Evolutionary conservation across 805 yeast species (phyloP), one percentile per base, ranked within the genome.

Genomic region (Candida golubevii): DNA sequence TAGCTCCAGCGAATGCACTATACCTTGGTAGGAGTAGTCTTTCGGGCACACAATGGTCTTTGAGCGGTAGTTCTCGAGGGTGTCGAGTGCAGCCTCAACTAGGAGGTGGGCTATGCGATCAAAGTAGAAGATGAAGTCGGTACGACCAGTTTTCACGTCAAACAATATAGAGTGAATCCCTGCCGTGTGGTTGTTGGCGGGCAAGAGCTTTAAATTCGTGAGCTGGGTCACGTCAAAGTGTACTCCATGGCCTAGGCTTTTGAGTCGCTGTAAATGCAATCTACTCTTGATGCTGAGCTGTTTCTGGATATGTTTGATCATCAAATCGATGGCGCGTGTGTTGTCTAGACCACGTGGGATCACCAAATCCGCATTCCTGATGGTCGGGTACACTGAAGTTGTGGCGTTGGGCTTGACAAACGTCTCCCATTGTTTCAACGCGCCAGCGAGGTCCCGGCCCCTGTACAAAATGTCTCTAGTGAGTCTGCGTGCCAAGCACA

Each of bases 371-470:
- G 98, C 96, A 45, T 73, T 72, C 37, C 76, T 70, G 82, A 85
- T 77, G 0, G 95, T 85, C 1, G 95, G 93, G 42, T 74, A 77
- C 12, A 91, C 83, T 54, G 75, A 78, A 34, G 80, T 66, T 23
- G 83, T 89, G 8, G 95, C 89, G 61, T 88, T 88, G 7, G 99
- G 99, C 62, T 91, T 93, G 26, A 93, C 99, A 62, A 83, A 90
- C 26, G 70, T 64, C 50, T 86, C 83, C 98, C 98, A 93, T 59
- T 93, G 99, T 52, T 79, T 75, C 47, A 93, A 74, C 13, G 90
- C 85, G 1, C 96, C 95, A 5, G 67, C 72, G 31, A 90, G 68
- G 55, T 90, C 96, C 47, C 99, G 71, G 1, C 95, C 96, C 48
- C 99, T 72, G 48, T 83, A 81, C 11, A 86, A 72, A 42, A 88